Evolutionary conservation across 1,284 basidiomycete genomes (phyloP).

Genomic region (Garcileccinum viscosum): DNA sequence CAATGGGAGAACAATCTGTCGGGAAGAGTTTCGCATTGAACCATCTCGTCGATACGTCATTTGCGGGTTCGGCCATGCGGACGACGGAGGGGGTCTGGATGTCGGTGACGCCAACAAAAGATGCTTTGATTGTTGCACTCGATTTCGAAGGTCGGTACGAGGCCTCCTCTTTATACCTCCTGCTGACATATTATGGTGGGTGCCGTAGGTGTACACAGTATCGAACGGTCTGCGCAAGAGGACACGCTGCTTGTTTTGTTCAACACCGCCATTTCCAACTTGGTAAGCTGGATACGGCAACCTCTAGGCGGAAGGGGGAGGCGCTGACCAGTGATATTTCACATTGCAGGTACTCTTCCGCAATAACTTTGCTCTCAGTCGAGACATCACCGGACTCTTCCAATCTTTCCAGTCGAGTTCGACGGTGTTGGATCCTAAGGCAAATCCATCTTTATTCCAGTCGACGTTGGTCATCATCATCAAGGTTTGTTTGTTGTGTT

Average conservation of each 20-base stretch:
- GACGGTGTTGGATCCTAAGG: constrained; percentile 59
- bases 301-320: neutral
- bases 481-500: constrained; percentile 46
- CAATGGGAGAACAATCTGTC: constrained; percentile 73
- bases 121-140: constrained; percentile 60
- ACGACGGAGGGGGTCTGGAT: constrained; percentile 74
- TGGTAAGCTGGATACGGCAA: constrained; percentile 29
- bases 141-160: constrained; percentile 62
- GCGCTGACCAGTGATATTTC: neutral
- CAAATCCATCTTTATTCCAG: constrained; percentile 64
- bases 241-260: constrained; percentile 68
- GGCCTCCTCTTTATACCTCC: neutral
- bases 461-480: constrained; percentile 68
- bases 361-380: constrained; percentile 66
- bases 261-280: constrained; percentile 69
- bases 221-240: constrained; percentile 68
- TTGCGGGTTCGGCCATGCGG: constrained; percentile 71
- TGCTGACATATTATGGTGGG: constrained; percentile 38
- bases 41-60: constrained; percentile 68
- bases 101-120: constrained; percentile 66
- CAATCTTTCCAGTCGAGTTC: constrained; percentile 71
- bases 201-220: constrained; percentile 61
- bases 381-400: constrained; percentile 65
- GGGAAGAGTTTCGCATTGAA: constrained; percentile 69
- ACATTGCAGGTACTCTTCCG: constrained; percentile 59